These are phyloP conservation scores for Peronospora belbahrii DNA, from an alignment of 352 stramenopile species.

Conservation along the genomic window DNA sequence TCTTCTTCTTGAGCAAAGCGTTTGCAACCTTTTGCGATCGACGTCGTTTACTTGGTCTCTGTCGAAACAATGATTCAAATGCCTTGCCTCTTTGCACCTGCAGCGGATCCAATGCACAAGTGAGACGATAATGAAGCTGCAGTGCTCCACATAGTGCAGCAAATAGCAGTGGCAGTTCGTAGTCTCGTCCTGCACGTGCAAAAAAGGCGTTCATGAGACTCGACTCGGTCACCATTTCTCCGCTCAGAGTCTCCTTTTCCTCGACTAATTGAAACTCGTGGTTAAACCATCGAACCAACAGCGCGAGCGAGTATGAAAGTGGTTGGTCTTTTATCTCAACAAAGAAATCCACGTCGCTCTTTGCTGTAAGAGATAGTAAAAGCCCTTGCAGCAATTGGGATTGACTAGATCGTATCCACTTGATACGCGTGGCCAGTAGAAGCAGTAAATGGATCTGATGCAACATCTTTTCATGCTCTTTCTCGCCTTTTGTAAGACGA, in stretches of 20 bases:
- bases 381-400: slow-evolving; percentile 43
- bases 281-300: slow-evolving; percentile 65
- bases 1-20: slow-evolving; percentile 15
- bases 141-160: slow-evolving; percentile 49
- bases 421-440: slow-evolving; percentile 38
- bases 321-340: slow-evolving; percentile 25
- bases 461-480: slow-evolving; percentile 46
- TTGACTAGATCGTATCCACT: slow-evolving; percentile 37
- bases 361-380: slow-evolving; percentile 46
- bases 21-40: slow-evolving; percentile 8
- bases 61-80: slow-evolving; percentile 31
- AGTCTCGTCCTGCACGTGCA: slow-evolving; percentile 27
- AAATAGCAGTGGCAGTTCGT: slow-evolving; percentile 59
- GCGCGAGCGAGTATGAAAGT: slow-evolving; percentile 46
- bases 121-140: slow-evolving; percentile 43
- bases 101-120: slow-evolving; percentile 44
- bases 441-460: slow-evolving; percentile 69
- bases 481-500: slow-evolving; percentile 59
- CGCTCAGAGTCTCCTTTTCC: background rate
- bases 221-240: slow-evolving; percentile 35
- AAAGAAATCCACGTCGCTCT: slow-evolving; percentile 43
- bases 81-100: slow-evolving; percentile 37
- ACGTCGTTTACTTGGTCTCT: slow-evolving; percentile 20
- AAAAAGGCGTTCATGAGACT: slow-evolving; percentile 51
- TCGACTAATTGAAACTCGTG: slow-evolving; percentile 33